Evolutionary conservation across 2,329 filamentous ascomycete genomes (phyloP), one percentile per base, ranked within the genome.

Genomic region (Calonectria leucothoes): DNA sequence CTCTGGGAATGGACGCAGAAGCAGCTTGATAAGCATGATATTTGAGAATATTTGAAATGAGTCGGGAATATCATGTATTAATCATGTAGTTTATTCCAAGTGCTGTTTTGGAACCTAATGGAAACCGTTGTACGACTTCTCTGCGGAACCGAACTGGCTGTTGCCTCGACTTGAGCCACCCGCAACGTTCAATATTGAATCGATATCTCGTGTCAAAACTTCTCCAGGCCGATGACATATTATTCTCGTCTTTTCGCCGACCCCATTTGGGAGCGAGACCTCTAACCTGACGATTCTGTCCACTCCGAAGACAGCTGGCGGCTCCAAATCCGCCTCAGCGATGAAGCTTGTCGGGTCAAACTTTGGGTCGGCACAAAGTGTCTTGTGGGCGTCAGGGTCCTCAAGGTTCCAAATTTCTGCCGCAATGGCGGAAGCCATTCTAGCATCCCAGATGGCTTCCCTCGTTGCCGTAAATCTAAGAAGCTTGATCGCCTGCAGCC

Each of bases 1-100:
- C 61, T 73, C 27, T 73, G 71, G 71, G 61, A 61, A 14, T 73
- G 71, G 71, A 73, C 71, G 25, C 31, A 49, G 29, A 61, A 48
- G 27, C 61, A 73, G 55, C 64, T 71, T 7, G 52, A 71, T 42
- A 29, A 33, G n/a, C 69, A 70, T 7, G 49, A 29, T 15, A 65
- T 72, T 27, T 69, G 12, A 23, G 6, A 5, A 11, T n/a, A 25
- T 8, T 15, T 15, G 3, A 17, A 15, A 4, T 29, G 25, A 3
- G 11, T 10, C 17, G n/a, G 20, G 23, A 27, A 39, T 27, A 39
- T 2, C 1, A 20, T 59, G 2, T 31, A 52, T 31, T 31, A 2
- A 7, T 27, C 17, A 8, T 35, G 4, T 23, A 35, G 17, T 29
- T 15, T 14, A 59, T 23, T 23, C 8, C 2, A 17, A 25, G 2